A percentile compares a stretch with the other conserved stretches of the same genome.
Evolutionary conservation across 1,139 yeast species (phyloP).

Genomic region (Pichia sp.): DNA sequence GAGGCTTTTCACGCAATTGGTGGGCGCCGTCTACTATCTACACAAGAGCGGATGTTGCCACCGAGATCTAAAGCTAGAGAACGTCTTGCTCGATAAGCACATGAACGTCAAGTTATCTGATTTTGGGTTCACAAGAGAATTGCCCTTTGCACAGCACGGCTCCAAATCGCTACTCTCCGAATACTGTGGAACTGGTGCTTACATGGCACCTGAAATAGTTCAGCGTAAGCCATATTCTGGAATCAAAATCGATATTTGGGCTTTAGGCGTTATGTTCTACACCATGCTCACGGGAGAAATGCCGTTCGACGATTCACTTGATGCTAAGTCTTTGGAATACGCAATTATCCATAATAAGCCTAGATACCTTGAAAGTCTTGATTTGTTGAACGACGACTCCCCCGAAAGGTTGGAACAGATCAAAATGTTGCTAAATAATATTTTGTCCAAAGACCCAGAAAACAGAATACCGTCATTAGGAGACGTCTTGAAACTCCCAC

Average conservation of each 20-base stretch:
- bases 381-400: conserved; percentile 6
- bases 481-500: conserved; percentile 60
- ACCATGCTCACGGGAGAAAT: conserved; percentile 81
- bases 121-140: conserved; percentile 91
- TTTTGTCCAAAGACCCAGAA: conserved; percentile 65
- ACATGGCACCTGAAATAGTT: conserved; percentile 94
- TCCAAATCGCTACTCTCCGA: conserved; percentile 51
- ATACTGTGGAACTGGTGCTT: conserved; percentile 89
- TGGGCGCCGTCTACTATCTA: conserved; percentile 78
- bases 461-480: conserved; percentile 54
- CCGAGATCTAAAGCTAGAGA: conserved; percentile 85
- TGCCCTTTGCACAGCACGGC: conserved; percentile 30
- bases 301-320: conserved; percentile 88
- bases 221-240: conserved; percentile 71
- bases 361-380: conserved; percentile 36
- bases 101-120: conserved; percentile 75
- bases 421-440: conserved; percentile 34
- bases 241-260: conserved; percentile 83
- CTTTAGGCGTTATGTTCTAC: conserved; percentile 87
- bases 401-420: conserved; percentile 7
- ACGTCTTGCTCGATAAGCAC: conserved; percentile 69
- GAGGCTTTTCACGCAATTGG: conserved; percentile 68
- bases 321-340: conserved; percentile 56
- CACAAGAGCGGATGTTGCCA: conserved; percentile 83
- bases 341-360: conserved; percentile 70